Evolutionary conservation across 2,329 filamentous ascomycete species (phyloP), one percentile per base, ranked within the genome.

Genomic region (Cladosporium sphaerospermum): DNA sequence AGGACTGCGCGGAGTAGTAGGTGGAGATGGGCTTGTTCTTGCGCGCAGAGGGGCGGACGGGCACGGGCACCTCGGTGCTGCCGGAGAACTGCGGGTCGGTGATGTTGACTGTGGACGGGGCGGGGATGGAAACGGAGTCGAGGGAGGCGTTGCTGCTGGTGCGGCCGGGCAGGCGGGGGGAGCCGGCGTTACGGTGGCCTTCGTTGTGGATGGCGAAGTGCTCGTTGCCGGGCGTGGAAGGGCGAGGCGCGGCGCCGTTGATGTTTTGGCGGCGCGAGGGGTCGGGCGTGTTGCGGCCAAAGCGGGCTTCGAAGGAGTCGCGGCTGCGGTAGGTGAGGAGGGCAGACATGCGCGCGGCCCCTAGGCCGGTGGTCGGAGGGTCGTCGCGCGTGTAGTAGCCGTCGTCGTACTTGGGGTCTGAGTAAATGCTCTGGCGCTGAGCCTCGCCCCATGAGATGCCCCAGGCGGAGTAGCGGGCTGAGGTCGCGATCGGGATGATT

Each of bases 1-100:
- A 99, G 0, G 91, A 96, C 69, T 99, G 93, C 0, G 93, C 93
- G 0, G 93, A 97, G 72, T 97, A 99, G 72, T 96, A 96, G n/a
- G 89, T 93, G 2, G 75, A 57, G 66, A 57, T 73, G 41, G 67
- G 69, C 62, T 64, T 74, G 32, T 40, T 40, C 32, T 51, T 51
- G 62, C 56, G 61, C 71, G 53, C 78, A 19, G 48, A 46, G 11
- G 60, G 50, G 55, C 58, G 56, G 23, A 61, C 57, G 7, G 57
- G 57, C 7, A 66, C 55, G 56, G 71, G 54, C 2, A 67, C 53
- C 6, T 64, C 62, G 7, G 73, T 73, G 6, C 70, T 64, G 52
- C 73, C 71, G 43, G 69, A 70, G 62, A 77, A 77, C 56, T 78
- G 75, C 1, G 75, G 71, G 57, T 78, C 74, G 11, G 68, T 67